Base-by-base conservation (phyloP, 2,329 filamentous ascomycete genomes). In the Uncinocarpus reesii region DNA sequence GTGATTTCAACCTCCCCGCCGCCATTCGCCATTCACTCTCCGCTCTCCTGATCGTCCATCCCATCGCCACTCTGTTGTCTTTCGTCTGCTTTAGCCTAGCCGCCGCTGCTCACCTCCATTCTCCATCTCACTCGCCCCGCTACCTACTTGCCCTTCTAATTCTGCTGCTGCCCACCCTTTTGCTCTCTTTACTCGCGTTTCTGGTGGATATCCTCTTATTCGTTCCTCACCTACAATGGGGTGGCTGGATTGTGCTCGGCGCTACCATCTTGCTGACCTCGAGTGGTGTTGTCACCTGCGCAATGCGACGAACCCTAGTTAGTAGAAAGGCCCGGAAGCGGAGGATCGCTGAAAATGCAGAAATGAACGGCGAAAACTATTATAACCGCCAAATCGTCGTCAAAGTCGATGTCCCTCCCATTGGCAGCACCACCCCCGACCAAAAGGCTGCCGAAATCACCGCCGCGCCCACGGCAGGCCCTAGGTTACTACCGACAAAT, bases 341-440 rank as follows among this genome's bases (percentile, higher is more conserved):
- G 71, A 80, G 87, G 38, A 93, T 96, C 62, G 87, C 81, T 2
- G 85, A 93, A 65, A 95, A 96, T 62, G 86, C 89, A 6, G 89
- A 96, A 63, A 96, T 96, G 89, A 96, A 86, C 63, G 90, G 90
- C 23, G 81, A 92, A 59, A 92, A 89, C 61, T 95, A 84, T 64
- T 95, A 93, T 67, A 84, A 82, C 59, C 76, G 82, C 51, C 68
- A 76, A 57, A 62, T 66, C 56, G 65, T 65, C 53, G 58, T 50
- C 54, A 62, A 71, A 56, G 72, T 74, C 4, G 75, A 78, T 51
- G 74, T 72, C 34, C 74, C 75, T 21, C 74, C 75, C 26, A 71
- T 74, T 2, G 62, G 77, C 48, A 70, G 78, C 48, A 69, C 18
- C 11, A 18, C 13, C n/a, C 29, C 26, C 8, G 45, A 41, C 11